phyloP scores from a whole-genome alignment of 768 basidiomycete genomes.

The Pleurotus citrinopileatus region DNA sequence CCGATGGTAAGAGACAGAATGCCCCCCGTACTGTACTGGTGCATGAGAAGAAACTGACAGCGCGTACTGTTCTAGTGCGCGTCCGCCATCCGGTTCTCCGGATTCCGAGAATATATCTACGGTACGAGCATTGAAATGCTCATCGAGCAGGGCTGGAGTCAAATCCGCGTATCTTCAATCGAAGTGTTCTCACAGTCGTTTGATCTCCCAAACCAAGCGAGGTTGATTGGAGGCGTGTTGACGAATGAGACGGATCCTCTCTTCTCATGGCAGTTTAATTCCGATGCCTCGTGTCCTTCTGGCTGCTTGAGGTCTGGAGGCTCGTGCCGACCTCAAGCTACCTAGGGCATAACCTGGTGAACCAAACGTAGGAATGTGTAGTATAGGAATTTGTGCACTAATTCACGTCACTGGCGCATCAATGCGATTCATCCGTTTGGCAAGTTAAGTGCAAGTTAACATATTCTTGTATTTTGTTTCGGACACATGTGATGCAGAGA shows the following conservation, averaged over 20 bases:
- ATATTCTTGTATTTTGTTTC: too few relatives aligned
- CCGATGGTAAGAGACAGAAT: conserved; percentile 13
- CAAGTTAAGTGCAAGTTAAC: too few relatives aligned
- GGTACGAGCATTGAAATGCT: conserved; percentile 16
- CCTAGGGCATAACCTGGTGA: too few relatives aligned
- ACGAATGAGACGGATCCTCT: conserved; percentile 18
- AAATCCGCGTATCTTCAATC: conserved; percentile 14
- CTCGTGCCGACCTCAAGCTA: too few relatives aligned
- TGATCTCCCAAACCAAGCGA: conserved; percentile 12
- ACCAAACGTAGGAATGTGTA: too few relatives aligned
- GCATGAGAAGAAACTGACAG: not conserved
- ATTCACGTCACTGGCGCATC: too few relatives aligned
- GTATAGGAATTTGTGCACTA: too few relatives aligned
- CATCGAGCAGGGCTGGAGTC: conserved; percentile 14
- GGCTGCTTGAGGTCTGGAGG: conserved; percentile 12
- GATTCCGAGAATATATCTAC: conserved; percentile 18
- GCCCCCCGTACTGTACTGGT: too few relatives aligned
- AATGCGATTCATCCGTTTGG: too few relatives aligned
- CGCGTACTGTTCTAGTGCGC: conserved; percentile 16
- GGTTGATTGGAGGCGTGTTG: conserved; percentile 15
- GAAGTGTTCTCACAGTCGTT: conserved; percentile 16
- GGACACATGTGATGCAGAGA: too few relatives aligned
- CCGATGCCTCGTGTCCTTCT: conserved; percentile 14
- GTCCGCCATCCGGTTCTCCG: conserved; percentile 17
- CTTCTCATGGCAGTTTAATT: conserved; percentile 18